Conservation (phyloP, 2,329 filamentous ascomycete species). For the Colletotrichum sojae region DNA sequence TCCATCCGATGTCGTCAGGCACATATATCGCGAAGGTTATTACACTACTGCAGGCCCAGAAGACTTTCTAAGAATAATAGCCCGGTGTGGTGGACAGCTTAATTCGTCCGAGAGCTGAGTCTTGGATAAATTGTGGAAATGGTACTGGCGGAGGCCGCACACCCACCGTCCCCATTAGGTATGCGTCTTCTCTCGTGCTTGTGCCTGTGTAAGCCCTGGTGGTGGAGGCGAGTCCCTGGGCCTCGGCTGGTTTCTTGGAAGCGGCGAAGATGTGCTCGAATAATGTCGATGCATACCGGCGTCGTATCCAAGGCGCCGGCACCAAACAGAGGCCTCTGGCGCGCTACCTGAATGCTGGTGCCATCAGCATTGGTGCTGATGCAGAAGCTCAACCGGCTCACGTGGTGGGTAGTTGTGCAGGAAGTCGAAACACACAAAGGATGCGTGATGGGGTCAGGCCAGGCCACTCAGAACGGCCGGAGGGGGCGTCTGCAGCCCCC, state of each 20-base stretch:
- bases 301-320: constrained; percentile 30
- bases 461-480: constrained; percentile 32
- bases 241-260: constrained; percentile 32
- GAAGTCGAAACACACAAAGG: constrained; percentile 40
- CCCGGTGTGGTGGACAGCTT: constrained; percentile 10
- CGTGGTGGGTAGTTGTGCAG: constrained; percentile 37
- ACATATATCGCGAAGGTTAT: constrained; percentile 14
- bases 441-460: constrained; percentile 30
- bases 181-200: constrained; percentile 9
- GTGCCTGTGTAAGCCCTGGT: constrained; percentile 28
- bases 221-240: constrained; percentile 12
- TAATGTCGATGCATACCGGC: constrained; percentile 38
- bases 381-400: constrained; percentile 9
- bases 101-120: constrained; percentile 26
- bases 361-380: constrained; percentile 17
- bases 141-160: constrained; percentile 37
- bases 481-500: constrained; percentile 24
- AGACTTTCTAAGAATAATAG: constrained; percentile 38
- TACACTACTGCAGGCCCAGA: constrained; percentile 6
- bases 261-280: constrained; percentile 38
- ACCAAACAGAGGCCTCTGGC: constrained; percentile 23
- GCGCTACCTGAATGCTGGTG: neutral
- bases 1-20: constrained; percentile 35
- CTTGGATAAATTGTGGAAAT: constrained; percentile 35
- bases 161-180: constrained; percentile 29